Evolutionary conservation across 192 early-diverging fungal genomes (phyloP), one percentile per base, ranked within the genome.

Genomic region (Coemansia guatemalensis): DNA sequence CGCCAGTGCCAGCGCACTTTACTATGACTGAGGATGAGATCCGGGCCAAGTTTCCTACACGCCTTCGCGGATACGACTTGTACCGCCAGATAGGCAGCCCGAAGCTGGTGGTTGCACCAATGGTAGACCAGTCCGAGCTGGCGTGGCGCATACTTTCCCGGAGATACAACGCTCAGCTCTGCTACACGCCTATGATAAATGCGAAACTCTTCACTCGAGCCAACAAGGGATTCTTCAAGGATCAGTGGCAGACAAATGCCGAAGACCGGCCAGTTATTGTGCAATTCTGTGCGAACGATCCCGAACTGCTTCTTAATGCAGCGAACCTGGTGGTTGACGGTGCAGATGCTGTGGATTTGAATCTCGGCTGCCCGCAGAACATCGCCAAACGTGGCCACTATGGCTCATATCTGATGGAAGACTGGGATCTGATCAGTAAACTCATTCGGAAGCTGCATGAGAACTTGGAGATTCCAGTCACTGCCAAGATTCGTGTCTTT

Each of bases 111-210:
- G 88, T 97, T 2, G 96, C 92, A 0, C 96, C 96, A 2, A 98
- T 98, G 97, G 97, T 98, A 9, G 95, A 96, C 67, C 93, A 97
- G 73, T 94, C 92, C 0, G 97, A 99, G 60, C 83, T 93, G 30
- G 91, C 97, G 2, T 99, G 96, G 96, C 83, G 97, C 33, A 84
- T 96, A 8, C 88, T 99, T 29, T 91, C 90, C 6, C 84, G 91
- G 48, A 88, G 92, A 5, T 93, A 98, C 69, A 86, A 83, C 47
- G 90, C 94, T 2, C 73, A 96, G 0, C 78, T 98, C 6, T 96
- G 94, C 79, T 98, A 94, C 75, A 98, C 97, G 11, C 97, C 97
- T 50, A 99, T 99, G 97, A 91, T 98, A 69, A 92, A 99, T 62
- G 94, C 96, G 5, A 86, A 86, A 50, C 58, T 94, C 14, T 99